Evolutionary conservation across 352 stramenopile genomes (phyloP).

Genomic region (Peronospora tabacina): DNA sequence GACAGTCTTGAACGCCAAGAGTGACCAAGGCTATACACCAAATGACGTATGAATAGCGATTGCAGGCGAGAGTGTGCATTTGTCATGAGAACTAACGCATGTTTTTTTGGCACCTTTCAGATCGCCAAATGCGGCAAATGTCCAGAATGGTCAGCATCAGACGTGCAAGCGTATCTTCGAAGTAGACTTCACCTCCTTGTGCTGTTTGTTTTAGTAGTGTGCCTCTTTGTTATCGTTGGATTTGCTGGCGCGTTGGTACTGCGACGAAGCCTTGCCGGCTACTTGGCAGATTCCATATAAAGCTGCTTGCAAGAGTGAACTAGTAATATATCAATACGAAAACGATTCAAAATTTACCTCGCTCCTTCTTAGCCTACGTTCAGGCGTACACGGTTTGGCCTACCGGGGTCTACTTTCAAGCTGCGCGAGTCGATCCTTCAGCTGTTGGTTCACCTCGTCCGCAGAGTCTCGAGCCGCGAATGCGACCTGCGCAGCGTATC

Average conservation of each 20-base stretch:
- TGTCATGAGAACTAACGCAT: conserved; percentile 4
- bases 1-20: conserved; percentile 43
- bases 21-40: conserved; percentile 47
- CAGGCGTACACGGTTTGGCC: conserved; percentile 10
- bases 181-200: conserved; percentile 58
- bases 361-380: conserved; percentile 10
- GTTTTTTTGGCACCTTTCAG: conserved; percentile 17
- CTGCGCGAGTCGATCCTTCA: conserved; percentile 38
- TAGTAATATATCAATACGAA: conserved; percentile 19
- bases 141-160: conserved; percentile 60
- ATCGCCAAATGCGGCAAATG: conserved; percentile 67
- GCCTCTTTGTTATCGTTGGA: conserved; percentile 71
- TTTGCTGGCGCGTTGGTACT: conserved; percentile 62
- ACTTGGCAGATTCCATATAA: conserved; percentile 83
- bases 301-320: not conserved
- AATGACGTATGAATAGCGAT: conserved; percentile 49
- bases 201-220: conserved; percentile 57
- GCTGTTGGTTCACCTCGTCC: conserved; percentile 39
- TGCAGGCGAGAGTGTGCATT: not conserved
- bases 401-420: conserved; percentile 24
- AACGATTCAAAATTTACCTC: conserved; percentile 35
- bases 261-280: conserved; percentile 61
- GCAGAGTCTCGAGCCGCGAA: conserved; percentile 59
- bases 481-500: conserved; percentile 59
- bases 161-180: conserved; percentile 63